These are phyloP conservation scores for Corynespora cassiicola DNA, from an alignment of 2,329 filamentous ascomycete genomes.

Conservation along the genomic window DNA sequence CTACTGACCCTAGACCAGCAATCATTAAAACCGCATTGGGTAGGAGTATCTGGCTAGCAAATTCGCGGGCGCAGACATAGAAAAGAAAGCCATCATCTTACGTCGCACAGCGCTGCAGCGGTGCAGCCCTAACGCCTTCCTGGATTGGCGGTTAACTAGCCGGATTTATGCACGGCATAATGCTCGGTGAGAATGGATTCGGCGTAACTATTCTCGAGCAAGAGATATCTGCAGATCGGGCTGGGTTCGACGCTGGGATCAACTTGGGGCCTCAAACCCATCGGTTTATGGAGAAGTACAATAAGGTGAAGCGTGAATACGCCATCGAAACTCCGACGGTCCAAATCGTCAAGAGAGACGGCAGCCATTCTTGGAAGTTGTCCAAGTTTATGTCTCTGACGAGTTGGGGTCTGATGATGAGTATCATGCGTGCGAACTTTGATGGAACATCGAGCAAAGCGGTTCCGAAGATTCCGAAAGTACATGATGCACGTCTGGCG, in stretches of 20 bases:
- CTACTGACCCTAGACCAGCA: too few relatives aligned
- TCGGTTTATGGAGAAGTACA: conserved; percentile 11
- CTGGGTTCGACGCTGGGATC: conserved; percentile 12
- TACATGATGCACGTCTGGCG: too few relatives aligned
- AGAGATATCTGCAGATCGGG: background rate
- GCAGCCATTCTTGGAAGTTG: background rate
- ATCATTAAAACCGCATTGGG: too few relatives aligned
- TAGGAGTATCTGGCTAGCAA: too few relatives aligned
- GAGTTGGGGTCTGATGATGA: conserved; percentile 8
- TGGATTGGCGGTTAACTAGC: conserved; percentile 13
- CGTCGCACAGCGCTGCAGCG: too few relatives aligned
- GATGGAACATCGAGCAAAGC: conserved; percentile 9
- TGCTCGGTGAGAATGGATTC: conserved; percentile 14
- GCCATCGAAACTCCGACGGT: conserved; percentile 1
- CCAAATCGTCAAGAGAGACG: conserved; percentile 1
- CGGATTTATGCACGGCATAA: conserved; percentile 13
- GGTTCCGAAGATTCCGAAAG: conserved; percentile 9
- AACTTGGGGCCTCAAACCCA: conserved; percentile 3
- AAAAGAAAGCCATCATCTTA: too few relatives aligned
- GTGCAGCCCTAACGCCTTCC: too few relatives aligned
- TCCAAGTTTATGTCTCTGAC: conserved; percentile 4
- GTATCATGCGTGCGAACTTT: conserved; percentile 12
- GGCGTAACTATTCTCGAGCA: conserved; percentile 12
- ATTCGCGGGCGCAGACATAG: too few relatives aligned
- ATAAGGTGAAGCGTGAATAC: conserved; percentile 2